phyloP scores from a whole-genome alignment of 257 asterid species.

The Fraxinus cuspidata region DNA sequence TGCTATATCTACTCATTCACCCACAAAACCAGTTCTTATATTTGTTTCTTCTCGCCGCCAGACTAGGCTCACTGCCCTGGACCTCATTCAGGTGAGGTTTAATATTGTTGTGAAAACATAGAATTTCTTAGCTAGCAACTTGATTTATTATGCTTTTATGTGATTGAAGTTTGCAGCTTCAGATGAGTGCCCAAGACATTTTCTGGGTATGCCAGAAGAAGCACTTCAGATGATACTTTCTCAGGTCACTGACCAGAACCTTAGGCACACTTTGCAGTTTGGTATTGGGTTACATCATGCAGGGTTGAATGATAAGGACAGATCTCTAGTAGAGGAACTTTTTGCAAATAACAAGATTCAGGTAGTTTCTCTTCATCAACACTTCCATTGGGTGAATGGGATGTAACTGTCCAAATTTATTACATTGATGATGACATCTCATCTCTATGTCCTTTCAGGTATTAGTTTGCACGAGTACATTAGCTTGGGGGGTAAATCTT shows the following conservation, averaged over 20 bases:
- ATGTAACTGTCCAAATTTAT: conserved; percentile 21
- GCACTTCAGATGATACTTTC: conserved; percentile 94
- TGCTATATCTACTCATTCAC: conserved; percentile 97
- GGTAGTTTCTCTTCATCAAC: conserved; percentile 43
- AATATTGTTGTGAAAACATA: conserved; percentile 12
- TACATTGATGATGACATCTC: conserved; percentile 21
- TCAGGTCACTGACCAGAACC: conserved; percentile 91
- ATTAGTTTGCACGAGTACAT: conserved; percentile 95
- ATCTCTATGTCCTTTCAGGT: conserved; percentile 50
- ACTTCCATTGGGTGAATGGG: conserved; percentile 19
- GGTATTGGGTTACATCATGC: conserved; percentile 99
- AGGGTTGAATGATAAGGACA: conserved; percentile 91
- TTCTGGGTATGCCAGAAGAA: conserved; percentile 86
- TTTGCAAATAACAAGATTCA: conserved; percentile 95
- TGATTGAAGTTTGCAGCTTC: conserved; percentile 82
- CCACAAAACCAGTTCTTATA: conserved; percentile 92
- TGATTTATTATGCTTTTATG: conserved; percentile 24
- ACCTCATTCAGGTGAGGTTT: conserved; percentile 86
- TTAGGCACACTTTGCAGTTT: conserved; percentile 94
- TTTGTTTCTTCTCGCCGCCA: conserved; percentile 99
- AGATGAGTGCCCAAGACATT: conserved; percentile 90
- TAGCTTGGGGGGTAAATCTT: conserved; percentile 99
- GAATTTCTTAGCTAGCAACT: conserved; percentile 20
- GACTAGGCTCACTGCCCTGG: conserved; percentile 97
- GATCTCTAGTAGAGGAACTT: conserved; percentile 97